These are phyloP conservation scores for Monilinia laxa DNA, from an alignment of 2,329 filamentous ascomycete species.

Conservation along the genomic window DNA sequence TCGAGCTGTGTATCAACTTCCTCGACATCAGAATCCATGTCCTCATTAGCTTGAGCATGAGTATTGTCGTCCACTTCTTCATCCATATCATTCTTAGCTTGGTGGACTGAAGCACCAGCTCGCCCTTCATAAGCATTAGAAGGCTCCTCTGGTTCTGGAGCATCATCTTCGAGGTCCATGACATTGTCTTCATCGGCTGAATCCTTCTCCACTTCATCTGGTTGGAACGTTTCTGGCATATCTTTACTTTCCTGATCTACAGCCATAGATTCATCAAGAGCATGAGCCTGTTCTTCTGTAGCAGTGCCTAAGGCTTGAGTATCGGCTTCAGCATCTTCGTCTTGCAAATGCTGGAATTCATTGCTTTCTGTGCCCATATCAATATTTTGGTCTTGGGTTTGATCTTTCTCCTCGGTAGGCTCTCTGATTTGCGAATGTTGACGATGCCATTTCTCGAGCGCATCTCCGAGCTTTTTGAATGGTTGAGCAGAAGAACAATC, in stretches of 20 bases:
- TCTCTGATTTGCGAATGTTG: slow-evolving; percentile 76
- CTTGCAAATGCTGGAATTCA: slow-evolving; percentile 91
- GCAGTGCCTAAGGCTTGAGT: slow-evolving; percentile 89
- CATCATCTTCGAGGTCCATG: slow-evolving; percentile 44
- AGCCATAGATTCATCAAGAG: slow-evolving; percentile 85
- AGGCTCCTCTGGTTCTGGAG: slow-evolving; percentile 45
- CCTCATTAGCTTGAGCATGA: slow-evolving; percentile 43
- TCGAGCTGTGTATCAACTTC: slow-evolving; percentile 59
- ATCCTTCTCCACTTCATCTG: slow-evolving; percentile 45
- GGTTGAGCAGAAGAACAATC: slow-evolving; percentile 58
- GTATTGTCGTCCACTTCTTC: slow-evolving; percentile 51
- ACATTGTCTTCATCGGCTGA: slow-evolving; percentile 48
- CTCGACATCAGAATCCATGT: slow-evolving; percentile 43
- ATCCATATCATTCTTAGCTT: slow-evolving; percentile 46
- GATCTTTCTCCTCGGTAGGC: slow-evolving; percentile 52
- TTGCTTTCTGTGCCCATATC: slow-evolving; percentile 66
- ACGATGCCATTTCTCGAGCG: slow-evolving; percentile 88
- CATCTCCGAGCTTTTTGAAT: slow-evolving; percentile 93
- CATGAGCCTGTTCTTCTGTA: slow-evolving; percentile 80
- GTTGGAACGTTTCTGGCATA: slow-evolving; percentile 53
- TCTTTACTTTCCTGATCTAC: slow-evolving; percentile 68
- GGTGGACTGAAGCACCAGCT: slow-evolving; percentile 57
- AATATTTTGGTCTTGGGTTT: slow-evolving; percentile 33
- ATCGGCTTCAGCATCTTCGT: slow-evolving; percentile 79
- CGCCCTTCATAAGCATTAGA: slow-evolving; percentile 54